These are phyloP conservation scores for Cercospora brassicicola DNA, from an alignment of 2,329 filamentous ascomycete genomes.

Conservation along the genomic window DNA sequence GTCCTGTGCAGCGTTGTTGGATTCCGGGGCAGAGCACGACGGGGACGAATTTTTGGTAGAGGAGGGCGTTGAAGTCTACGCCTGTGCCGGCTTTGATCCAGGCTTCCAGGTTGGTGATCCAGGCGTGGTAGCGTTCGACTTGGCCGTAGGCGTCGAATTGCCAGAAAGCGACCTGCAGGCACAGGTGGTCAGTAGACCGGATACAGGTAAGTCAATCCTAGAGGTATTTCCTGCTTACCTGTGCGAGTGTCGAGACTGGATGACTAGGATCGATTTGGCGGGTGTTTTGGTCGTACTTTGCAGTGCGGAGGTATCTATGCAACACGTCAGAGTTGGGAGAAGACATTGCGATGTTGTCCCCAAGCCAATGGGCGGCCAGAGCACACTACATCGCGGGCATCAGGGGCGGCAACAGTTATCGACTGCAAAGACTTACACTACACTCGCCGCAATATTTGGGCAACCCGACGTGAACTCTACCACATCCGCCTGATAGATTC, in stretches of 20 bases:
- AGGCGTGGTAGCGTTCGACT: conserved; percentile 48
- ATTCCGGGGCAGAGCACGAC: conserved; percentile 41
- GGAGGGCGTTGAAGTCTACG: conserved; percentile 30
- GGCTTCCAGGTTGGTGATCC: conserved; percentile 45
- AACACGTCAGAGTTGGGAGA: not conserved
- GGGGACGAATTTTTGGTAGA: conserved; percentile 37
- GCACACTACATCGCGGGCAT: no score
- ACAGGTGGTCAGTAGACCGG: no score
- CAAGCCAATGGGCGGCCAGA: not conserved
- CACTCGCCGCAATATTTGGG: conserved; percentile 24
- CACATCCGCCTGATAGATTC: conserved; percentile 30
- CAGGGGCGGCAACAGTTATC: rapidly evolving
- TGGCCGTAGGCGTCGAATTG: conserved; percentile 48
- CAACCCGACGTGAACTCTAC: conserved; percentile 28
- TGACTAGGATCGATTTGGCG: conserved; percentile 14
- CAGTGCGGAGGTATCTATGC: conserved; percentile 20
- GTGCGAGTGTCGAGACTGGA: conserved; percentile 20
- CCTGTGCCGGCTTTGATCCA: conserved; percentile 39
- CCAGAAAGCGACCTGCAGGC: conserved; percentile 46
- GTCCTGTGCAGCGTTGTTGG: conserved; percentile 41
- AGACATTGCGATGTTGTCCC: no score
- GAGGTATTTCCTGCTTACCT: conserved; percentile 12
- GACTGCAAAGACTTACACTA: conserved; percentile 17
- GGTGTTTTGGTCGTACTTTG: conserved; percentile 14
- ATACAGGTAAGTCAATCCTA: no score